Evolutionary conservation across 306 rosid species (phyloP).

Genomic region (Carpinus fangiana): DNA sequence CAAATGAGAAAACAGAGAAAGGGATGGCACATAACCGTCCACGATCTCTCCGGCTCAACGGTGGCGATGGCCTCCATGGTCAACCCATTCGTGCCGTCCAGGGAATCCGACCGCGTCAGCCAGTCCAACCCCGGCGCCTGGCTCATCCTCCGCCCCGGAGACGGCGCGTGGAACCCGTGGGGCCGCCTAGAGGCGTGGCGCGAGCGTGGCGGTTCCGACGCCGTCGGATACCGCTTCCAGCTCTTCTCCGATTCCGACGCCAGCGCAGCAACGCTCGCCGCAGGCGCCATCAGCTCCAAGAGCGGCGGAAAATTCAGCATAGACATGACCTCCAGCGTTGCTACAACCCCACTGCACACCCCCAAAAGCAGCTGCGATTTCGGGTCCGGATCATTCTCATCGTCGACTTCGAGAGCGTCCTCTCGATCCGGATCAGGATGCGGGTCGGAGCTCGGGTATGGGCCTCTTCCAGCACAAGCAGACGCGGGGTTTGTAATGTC

Average conservation of each 20-base stretch:
- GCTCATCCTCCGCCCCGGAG: conserved; percentile 69
- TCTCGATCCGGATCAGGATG: conserved; percentile 43
- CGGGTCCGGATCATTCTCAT: conserved; percentile 29
- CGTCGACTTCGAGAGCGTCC: conserved; percentile 27
- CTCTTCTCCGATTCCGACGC: conserved; percentile 44
- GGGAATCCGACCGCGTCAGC: conserved; percentile 64
- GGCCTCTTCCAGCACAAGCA: conserved; percentile 61
- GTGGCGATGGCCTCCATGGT: conserved; percentile 76
- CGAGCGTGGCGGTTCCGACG: conserved; percentile 62
- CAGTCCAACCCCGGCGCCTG: conserved; percentile 72
- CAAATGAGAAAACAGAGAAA: conserved; percentile 61
- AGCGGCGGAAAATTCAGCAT: conserved; percentile 59
- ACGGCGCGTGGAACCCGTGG: conserved; percentile 67
- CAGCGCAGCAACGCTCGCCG: conserved; percentile 48
- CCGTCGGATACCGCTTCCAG: conserved; percentile 61
- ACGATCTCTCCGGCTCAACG: conserved; percentile 73
- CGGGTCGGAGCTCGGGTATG: conserved; percentile 52
- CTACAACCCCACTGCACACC: conserved; percentile 61
- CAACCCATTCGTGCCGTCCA: conserved; percentile 67
- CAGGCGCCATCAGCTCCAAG: conserved; percentile 45
- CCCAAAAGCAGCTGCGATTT: conserved; percentile 66
- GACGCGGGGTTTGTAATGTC: conserved; percentile 70
- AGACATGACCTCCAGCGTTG: conserved; percentile 44
- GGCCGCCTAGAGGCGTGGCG: conserved; percentile 78
- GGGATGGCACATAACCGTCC: conserved; percentile 71